Evolutionary conservation across 441 rosid genomes (phyloP), one percentile per base, ranked within the genome.

Genomic region (Populus hybrid): DNA sequence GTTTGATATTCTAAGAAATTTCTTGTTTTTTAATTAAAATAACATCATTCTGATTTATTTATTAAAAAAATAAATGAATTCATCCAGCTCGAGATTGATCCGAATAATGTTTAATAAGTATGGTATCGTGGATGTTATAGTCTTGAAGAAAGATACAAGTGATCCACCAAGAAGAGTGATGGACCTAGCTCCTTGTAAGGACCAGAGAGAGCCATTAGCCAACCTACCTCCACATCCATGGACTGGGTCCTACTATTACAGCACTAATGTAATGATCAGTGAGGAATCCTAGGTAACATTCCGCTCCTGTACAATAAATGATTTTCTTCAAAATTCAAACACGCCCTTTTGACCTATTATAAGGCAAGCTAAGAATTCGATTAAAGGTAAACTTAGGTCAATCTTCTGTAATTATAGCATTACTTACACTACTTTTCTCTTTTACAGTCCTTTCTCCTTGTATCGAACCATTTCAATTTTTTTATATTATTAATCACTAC

Each of bases 221-320:
- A 75, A 61, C 67, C 75, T 71, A 63, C 12, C 80, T 40, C 10
- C 23, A 26, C 75, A 10, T 71, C 61, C 40, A 53, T 46, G 30
- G 24, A 11, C 20, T 18, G 61, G 86, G 89, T 36, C 88, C 89
- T 79, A 78, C 81, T 21, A 61, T 61, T 36, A 72, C 28, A 70
- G 77, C 69, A 83, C 79, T 70, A 50, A 78, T 12, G 59, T 20
- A 59, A 59, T 73, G 73, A 53, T 53, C 61, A 71, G 79, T 75
- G 85, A 65, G 84, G 88, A 87, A 87, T 87, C 90, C 88, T 73
- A 87, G 84, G 90, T 78, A 78, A 40, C 61, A 72, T 75, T 72
- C 64, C 64, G 34, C 74, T 73, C 24, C 78, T 12, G 42, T 34
- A 4, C 68, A 70, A 80, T n/a, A 69, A 66, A 68, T 18, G 68